Evolutionary conservation across 2,329 filamentous ascomycete genomes (phyloP), one percentile per base, ranked within the genome.

Genomic region (Lasiodiplodia gonubiensis): DNA sequence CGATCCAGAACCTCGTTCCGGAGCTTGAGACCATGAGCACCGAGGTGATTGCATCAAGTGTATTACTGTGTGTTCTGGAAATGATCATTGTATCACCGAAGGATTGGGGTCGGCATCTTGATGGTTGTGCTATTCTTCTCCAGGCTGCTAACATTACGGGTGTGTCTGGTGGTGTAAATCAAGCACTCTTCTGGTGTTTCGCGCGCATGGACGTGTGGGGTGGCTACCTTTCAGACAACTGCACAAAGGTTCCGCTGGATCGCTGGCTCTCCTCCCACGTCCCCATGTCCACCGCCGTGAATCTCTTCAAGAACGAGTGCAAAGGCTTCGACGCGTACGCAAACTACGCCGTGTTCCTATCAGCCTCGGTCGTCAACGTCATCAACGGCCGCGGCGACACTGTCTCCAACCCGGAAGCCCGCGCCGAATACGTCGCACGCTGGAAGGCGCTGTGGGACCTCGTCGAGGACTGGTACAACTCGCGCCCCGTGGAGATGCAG

Each of bases 181-280:
- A 86, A 70, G 85, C 85, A 0, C 77, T 87, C 0, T 88, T 87
- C 69, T 88, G 85, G 85, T 86, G 84, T 70, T 87, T 86, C 71
- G 85, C 83, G 0, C 79, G 86, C 52, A 87, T 87, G 84, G 86
- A 88, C 71, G 71, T 86, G 3, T 87, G 85, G 68, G 84, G 83
- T 42, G 84, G 83, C 2, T 78, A 88, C 16, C 87, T 88, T 25
- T 86, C 84, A 0, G 82, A 81, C 0, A 80, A 84, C 52, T 81
- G 79, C 21, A 83, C 83, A 0, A 80, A 86, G 2, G 79, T 86
- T 2, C 81, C 81, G 2, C 78, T 86, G 2, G 77, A 80, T 30
- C 82, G 81, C 68, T 87, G 85, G 85, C 33, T 67, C 14, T 77
- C 83, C 5, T 79, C 80, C 0, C 76, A 78, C 7, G 78, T 78